Evolutionary conservation across 2,329 filamentous ascomycete species (phyloP).

Genomic region (Stagonosporopsis chrysanthemi): DNA sequence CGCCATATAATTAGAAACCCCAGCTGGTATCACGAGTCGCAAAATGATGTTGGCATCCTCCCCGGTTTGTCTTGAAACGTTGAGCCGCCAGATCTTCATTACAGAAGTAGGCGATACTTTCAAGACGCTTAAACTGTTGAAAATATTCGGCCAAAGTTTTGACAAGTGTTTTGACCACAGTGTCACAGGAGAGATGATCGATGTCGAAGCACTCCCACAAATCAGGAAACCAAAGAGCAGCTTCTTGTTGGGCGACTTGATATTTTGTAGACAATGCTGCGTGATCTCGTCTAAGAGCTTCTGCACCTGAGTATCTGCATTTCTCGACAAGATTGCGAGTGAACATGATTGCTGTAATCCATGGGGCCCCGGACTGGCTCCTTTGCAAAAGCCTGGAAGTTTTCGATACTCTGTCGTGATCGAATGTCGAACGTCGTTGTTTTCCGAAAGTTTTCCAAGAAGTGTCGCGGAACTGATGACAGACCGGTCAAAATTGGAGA

Average conservation of each 20-base stretch:
- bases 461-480: background rate
- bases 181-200: background rate
- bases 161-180: background rate
- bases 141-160: background rate
- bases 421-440: background rate
- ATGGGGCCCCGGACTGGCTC: background rate
- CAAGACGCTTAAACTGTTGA: background rate
- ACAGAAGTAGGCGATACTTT: background rate
- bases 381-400: background rate
- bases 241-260: background rate
- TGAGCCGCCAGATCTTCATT: background rate
- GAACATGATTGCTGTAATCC: background rate
- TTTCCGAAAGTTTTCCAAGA: background rate
- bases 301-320: no score
- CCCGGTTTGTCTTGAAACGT: no score
- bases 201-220: background rate
- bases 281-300: no score
- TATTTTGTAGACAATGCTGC: no score
- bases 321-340: background rate
- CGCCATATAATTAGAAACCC: no score
- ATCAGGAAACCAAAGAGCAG: background rate
- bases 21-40: no score
- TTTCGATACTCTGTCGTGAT: background rate
- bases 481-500: background rate
- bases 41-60: no score